These are phyloP conservation scores for Onygena corvina DNA, from an alignment of 2,329 filamentous ascomycete genomes.

Conservation along the genomic window DNA sequence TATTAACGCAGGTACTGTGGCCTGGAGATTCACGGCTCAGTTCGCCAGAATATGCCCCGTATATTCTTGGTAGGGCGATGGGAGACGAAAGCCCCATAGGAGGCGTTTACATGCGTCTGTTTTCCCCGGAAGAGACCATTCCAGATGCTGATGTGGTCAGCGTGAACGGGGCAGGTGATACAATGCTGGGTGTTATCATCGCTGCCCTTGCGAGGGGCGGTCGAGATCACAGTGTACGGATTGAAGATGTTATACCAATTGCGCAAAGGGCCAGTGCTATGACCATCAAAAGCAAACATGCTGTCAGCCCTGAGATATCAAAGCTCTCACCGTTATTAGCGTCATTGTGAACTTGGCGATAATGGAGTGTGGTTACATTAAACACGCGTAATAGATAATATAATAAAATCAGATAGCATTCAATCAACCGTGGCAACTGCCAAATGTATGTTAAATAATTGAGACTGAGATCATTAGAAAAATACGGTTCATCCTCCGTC, in stretches of 20 bases:
- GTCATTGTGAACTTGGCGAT: neutral
- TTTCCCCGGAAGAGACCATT: constrained; percentile 55
- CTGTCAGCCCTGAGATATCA: constrained; percentile 43
- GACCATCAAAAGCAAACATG: constrained; percentile 62
- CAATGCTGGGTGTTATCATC: constrained; percentile 75
- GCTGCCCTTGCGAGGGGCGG: constrained; percentile 55
- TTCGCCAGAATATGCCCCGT: constrained; percentile 51
- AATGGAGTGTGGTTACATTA: no score
- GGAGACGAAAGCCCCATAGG: constrained; percentile 40
- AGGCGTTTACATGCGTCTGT: constrained; percentile 72
- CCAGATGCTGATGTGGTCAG: constrained; percentile 56
- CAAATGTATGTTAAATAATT: neutral
- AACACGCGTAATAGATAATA: no score
- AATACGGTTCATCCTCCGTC: neutral
- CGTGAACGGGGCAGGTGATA: constrained; percentile 91
- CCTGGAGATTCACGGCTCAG: constrained; percentile 56
- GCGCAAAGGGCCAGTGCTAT: constrained; percentile 71
- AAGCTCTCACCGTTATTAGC: constrained; percentile 13
- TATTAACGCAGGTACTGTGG: constrained; percentile 59
- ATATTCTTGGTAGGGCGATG: constrained; percentile 55
- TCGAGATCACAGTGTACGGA: constrained; percentile 30
- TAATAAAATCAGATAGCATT: no score
- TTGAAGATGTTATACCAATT: constrained; percentile 57
- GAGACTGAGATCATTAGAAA: no score
- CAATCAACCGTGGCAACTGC: neutral